These are phyloP conservation scores for Phylloporus sp. DNA, from an alignment of 768 basidiomycete species.

Conservation along the genomic window DNA sequence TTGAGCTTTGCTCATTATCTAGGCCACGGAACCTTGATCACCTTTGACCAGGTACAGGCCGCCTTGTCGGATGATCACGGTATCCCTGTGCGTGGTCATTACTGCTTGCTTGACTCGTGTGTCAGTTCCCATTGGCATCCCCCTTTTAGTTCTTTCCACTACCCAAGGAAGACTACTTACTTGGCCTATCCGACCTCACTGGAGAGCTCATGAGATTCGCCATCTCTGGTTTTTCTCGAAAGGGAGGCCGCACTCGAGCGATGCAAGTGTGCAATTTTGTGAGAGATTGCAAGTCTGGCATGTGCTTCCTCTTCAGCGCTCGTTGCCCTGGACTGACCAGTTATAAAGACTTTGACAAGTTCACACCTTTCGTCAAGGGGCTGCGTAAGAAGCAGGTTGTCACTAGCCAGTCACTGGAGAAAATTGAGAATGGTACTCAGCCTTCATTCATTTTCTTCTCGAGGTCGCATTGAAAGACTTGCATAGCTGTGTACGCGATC, in stretches of 20 bases:
- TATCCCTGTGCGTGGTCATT: conserved; percentile 48
- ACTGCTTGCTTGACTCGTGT: conserved; percentile 1
- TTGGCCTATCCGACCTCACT: conserved; percentile 90
- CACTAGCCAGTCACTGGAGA: conserved; percentile 81
- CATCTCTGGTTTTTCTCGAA: conserved; percentile 71
- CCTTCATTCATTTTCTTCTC: background rate
- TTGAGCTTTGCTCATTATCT: conserved; percentile 85
- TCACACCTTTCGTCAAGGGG: conserved; percentile 64
- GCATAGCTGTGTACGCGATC: conserved; percentile 65
- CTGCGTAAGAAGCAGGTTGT: conserved; percentile 85
- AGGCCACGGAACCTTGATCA: conserved; percentile 60
- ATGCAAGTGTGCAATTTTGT: conserved; percentile 66
- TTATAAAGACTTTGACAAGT: conserved; percentile 66
- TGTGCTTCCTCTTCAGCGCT: conserved; percentile 14
- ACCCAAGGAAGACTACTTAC: conserved; percentile 77
- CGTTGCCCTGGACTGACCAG: background rate
- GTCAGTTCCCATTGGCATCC: conserved; percentile 3
- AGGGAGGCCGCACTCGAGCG: conserved; percentile 61
- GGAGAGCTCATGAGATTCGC: conserved; percentile 97
- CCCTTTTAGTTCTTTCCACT: conserved; percentile 65
- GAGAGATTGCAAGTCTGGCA: conserved; percentile 66
- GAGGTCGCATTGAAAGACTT: conserved; percentile 3
- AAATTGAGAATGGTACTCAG: conserved; percentile 82
- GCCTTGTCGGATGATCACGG: conserved; percentile 59
- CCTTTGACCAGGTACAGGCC: conserved; percentile 61